phyloP scores from a whole-genome alignment of 2,329 filamentous ascomycete species.

The Pseudocercospora vitis region DNA sequence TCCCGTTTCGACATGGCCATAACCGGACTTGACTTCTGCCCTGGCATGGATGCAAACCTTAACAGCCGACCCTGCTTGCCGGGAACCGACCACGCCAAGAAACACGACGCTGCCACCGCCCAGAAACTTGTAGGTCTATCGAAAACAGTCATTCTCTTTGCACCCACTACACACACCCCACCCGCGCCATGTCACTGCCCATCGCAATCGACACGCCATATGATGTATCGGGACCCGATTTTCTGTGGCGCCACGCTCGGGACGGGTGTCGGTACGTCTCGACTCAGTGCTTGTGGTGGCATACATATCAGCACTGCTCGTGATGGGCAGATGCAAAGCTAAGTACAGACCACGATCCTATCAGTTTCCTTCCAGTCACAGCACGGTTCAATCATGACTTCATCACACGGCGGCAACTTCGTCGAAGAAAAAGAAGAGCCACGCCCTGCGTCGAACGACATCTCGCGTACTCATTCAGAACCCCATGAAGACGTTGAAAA shows the following conservation, averaged over 20 bases:
- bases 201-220: conserved; percentile 6
- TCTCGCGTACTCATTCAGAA: conserved; percentile 18
- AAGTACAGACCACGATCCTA: background rate
- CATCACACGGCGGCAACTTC: conserved; percentile 8
- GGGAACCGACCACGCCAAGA: background rate
- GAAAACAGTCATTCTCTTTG: no score
- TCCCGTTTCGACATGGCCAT: background rate
- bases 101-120: background rate
- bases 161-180: background rate
- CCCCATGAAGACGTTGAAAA: conserved; percentile 18
- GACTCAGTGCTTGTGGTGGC: background rate
- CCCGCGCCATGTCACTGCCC: background rate
- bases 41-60: background rate
- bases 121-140: background rate
- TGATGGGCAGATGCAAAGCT: background rate
- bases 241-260: conserved; percentile 4
- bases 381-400: background rate
- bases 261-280: background rate
- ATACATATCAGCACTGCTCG: background rate
- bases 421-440: conserved; percentile 20
- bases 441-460: conserved; percentile 4
- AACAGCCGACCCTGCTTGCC: background rate
- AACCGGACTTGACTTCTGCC: background rate
- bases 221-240: background rate
- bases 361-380: background rate